Evolutionary conservation across 129 eudicot genomes (phyloP).

Genomic region (Pulicaria dysenterica): DNA sequence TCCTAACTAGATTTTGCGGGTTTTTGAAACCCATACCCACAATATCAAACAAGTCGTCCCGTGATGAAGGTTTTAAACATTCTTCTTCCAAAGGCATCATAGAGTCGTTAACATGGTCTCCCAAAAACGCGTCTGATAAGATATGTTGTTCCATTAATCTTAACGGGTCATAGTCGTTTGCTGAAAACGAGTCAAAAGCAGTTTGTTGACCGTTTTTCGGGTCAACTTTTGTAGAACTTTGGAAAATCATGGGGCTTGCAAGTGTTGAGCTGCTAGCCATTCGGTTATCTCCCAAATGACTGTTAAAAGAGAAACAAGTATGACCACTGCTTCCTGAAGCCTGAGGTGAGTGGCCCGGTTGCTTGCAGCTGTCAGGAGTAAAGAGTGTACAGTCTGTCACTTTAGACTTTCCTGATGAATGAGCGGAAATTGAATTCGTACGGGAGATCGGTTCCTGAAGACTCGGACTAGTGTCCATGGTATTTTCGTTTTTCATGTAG

Average conservation of each 20-base stretch:
- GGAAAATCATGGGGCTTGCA: constrained; percentile 15
- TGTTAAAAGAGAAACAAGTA: constrained; percentile 37
- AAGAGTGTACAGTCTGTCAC: constrained; percentile 26
- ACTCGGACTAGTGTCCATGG: constrained; percentile 28
- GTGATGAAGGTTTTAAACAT: constrained; percentile 41
- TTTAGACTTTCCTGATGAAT: constrained; percentile 35
- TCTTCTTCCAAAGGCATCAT: constrained; percentile 46
- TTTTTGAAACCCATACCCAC: constrained; percentile 69
- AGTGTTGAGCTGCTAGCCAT: constrained; percentile 37
- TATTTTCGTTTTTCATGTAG: constrained; percentile 44
- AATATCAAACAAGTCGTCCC: constrained; percentile 82
- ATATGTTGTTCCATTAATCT: constrained; percentile 35
- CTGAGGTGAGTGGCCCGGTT: constrained; percentile 41
- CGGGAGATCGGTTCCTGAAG: constrained; percentile 27
- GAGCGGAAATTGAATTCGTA: constrained; percentile 25
- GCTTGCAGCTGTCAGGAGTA: constrained; percentile 39
- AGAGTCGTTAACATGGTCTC: constrained; percentile 33
- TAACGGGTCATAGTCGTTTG: constrained; percentile 34
- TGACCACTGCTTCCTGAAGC: constrained; percentile 42
- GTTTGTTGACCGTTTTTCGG: constrained; percentile 26
- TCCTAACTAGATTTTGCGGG: constrained; percentile 17
- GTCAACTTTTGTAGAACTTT: constrained; percentile 12
- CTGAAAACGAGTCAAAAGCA: constrained; percentile 35
- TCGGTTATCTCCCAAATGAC: constrained; percentile 26
- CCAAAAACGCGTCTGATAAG: constrained; percentile 26